Conservation (phyloP, 768 basidiomycete genomes). For the Serendipita vermifera region DNA sequence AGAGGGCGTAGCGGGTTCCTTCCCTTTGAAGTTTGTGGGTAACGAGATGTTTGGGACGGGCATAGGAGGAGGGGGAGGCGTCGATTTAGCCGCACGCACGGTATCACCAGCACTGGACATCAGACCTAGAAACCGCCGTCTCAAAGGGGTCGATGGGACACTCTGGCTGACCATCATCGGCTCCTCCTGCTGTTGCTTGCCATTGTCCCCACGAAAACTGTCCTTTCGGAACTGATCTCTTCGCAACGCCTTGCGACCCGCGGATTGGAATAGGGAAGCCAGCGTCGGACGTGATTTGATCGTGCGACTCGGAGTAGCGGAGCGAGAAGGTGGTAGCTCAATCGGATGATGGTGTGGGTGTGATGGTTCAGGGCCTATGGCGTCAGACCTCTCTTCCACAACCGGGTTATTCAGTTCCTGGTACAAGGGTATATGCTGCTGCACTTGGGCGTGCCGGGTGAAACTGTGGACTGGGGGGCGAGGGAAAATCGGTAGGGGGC, state of each 20-base stretch:
- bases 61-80: not conserved
- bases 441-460: not conserved
- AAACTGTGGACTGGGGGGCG: not conserved
- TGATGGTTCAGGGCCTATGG: too few relatives aligned
- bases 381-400: too few relatives aligned
- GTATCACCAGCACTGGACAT: not conserved
- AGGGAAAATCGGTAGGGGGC: conserved; percentile 3
- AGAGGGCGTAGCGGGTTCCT: not conserved
- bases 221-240: conserved; percentile 6
- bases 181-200: not conserved
- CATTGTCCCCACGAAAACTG: too few relatives aligned
- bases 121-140: not conserved
- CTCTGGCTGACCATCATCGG: not conserved
- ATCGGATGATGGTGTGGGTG: too few relatives aligned
- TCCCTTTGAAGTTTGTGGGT: not conserved
- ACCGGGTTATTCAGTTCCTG: too few relatives aligned
- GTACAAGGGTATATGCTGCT: too few relatives aligned
- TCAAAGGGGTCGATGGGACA: not conserved
- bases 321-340: too few relatives aligned
- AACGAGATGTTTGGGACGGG: not conserved
- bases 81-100: not conserved
- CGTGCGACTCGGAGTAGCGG: too few relatives aligned
- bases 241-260: not conserved
- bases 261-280: conserved; percentile 7
- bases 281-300: not conserved